These are phyloP conservation scores for Pestalotiopsis sp. DNA, from an alignment of 2,329 filamentous ascomycete species.

Conservation along the genomic window DNA sequence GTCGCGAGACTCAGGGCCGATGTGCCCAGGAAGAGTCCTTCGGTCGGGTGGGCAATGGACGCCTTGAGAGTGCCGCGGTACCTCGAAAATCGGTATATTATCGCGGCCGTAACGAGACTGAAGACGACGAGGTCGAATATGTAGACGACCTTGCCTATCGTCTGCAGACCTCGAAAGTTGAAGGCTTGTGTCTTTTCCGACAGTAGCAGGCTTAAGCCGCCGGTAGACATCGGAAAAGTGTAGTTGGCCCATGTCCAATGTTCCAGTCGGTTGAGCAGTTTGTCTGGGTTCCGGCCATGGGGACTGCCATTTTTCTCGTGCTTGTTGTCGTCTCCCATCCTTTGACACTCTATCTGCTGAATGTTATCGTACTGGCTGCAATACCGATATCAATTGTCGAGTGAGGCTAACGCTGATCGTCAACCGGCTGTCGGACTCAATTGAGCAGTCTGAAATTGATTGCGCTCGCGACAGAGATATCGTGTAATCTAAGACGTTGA, in stretches of 20 bases:
- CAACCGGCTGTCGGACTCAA: background rate
- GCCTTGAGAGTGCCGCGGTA: conserved; percentile 44
- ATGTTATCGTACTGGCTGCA: background rate
- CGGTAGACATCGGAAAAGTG: conserved; percentile 49
- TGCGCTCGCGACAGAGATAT: background rate
- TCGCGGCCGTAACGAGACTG: conserved; percentile 31
- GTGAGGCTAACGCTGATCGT: background rate
- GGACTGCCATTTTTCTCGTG: background rate
- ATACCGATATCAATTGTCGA: background rate
- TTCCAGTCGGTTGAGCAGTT: conserved; percentile 26
- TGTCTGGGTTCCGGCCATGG: background rate
- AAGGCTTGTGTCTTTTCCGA: conserved; percentile 40
- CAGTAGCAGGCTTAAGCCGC: conserved; percentile 46
- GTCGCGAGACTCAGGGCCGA: conserved; percentile 41
- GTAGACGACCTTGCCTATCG: conserved; percentile 53
- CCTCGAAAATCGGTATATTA: conserved; percentile 46
- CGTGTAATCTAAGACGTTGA: background rate
- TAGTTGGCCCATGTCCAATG: conserved; percentile 52
- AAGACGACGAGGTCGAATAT: conserved; percentile 53
- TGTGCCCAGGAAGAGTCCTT: conserved; percentile 48
- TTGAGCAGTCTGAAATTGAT: background rate
- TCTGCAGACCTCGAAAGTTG: conserved; percentile 49
- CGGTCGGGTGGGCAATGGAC: conserved; percentile 51
- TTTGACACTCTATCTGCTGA: background rate
- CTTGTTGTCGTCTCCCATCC: background rate